Evolutionary conservation across 345 rosid genomes (phyloP).

Genomic region (Psidium guajava): DNA sequence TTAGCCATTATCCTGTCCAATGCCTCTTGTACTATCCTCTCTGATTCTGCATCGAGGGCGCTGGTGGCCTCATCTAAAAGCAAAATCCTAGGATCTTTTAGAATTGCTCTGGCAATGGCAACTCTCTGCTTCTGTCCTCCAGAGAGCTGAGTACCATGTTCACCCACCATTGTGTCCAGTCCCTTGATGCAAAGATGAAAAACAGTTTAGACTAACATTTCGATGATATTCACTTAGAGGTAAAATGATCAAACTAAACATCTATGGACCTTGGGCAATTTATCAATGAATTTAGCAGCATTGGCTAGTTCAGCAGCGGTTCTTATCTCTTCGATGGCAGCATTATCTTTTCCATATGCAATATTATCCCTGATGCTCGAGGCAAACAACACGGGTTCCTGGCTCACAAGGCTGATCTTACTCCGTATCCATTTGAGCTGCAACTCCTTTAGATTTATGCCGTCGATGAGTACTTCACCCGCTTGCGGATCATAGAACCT

Average conservation of each 20-base stretch:
- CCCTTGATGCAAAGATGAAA: conserved; percentile 25
- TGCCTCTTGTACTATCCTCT: conserved; percentile 80
- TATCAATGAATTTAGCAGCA: conserved; percentile 29
- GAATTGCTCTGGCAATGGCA: conserved; percentile 84
- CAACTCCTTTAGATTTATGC: conserved; percentile 15
- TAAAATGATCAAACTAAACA: not conserved
- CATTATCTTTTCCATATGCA: conserved; percentile 23
- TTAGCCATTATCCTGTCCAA: conserved; percentile 69
- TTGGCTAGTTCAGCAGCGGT: conserved; percentile 22
- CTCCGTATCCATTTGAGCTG: conserved; percentile 24
- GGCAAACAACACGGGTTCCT: conserved; percentile 25
- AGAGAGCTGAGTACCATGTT: conserved; percentile 88
- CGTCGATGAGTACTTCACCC: conserved; percentile 21
- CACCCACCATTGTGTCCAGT: conserved; percentile 87
- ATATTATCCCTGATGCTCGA: conserved; percentile 24
- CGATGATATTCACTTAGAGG: not conserved
- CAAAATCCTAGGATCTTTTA: conserved; percentile 69
- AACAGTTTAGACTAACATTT: not conserved
- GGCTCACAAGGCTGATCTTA: conserved; percentile 28
- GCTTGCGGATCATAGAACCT: conserved; percentile 21
- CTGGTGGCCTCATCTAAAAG: conserved; percentile 90
- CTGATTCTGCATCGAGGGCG: conserved; percentile 88
- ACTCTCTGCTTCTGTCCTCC: conserved; percentile 98
- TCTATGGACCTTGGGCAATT: conserved; percentile 21
- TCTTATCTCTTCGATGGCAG: conserved; percentile 17